A percentile compares a stretch with the other conserved stretches of the same genome.
phyloP scores from a whole-genome alignment of 208 protist genomes.

The Borovskyia barvae region DNA sequence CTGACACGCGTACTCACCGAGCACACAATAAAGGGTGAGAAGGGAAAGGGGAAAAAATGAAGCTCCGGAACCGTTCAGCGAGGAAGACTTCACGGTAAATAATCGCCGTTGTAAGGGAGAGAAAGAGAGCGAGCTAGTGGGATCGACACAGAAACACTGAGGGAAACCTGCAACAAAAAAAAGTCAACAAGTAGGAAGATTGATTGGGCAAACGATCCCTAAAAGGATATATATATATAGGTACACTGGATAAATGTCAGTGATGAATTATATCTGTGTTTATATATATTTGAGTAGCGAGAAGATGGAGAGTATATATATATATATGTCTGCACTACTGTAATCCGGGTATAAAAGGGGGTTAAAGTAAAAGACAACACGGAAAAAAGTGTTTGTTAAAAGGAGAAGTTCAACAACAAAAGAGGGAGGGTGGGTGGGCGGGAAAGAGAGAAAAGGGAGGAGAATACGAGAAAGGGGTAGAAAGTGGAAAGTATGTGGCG shows the following conservation, averaged over 20 bases:
- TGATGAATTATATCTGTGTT: too few relatives aligned
- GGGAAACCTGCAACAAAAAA: neutral
- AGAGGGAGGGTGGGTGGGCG: neutral
- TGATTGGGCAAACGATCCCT: too few relatives aligned
- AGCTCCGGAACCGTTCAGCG: neutral
- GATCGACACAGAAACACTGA: neutral
- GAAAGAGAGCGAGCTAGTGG: neutral
- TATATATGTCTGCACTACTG: too few relatives aligned
- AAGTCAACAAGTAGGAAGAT: neutral
- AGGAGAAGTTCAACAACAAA: slow-evolving; percentile 4
- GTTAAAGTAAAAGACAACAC: slow-evolving; percentile 11
- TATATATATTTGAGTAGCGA: too few relatives aligned
- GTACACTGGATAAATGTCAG: too few relatives aligned
- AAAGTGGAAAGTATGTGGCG: neutral
- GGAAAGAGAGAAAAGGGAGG: neutral
- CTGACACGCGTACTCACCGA: too few relatives aligned
- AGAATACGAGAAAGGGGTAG: neutral
- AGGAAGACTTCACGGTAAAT: neutral
- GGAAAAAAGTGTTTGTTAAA: neutral
- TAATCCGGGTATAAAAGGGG: neutral
- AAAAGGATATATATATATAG: too few relatives aligned
- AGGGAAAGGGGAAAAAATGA: neutral
- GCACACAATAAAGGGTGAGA: neutral
- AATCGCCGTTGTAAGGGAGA: neutral
- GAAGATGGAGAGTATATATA: too few relatives aligned